Evolutionary conservation across 2,329 filamentous ascomycete species (phyloP).

Genomic region (Pseudocercospora pini-densiflorae): DNA sequence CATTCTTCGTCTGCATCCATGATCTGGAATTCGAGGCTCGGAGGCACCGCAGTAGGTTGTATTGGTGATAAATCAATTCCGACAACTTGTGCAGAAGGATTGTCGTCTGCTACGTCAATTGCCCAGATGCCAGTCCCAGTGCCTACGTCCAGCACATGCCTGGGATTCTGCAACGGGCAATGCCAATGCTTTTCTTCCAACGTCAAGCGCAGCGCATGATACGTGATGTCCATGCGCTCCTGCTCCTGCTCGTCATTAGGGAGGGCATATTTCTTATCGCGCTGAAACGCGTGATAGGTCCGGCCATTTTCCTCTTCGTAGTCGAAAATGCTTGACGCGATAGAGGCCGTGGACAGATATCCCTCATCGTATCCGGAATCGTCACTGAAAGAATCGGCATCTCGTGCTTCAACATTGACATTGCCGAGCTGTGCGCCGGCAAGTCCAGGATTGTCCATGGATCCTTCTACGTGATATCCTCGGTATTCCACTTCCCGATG

Average conservation of each 20-base stretch:
- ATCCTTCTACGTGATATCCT: constrained; percentile 1
- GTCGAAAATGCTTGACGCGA: constrained; percentile 41
- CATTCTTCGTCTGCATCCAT: constrained; percentile 29
- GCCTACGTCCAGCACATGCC: constrained; percentile 54
- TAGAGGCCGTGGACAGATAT: constrained; percentile 33
- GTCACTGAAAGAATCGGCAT: constrained; percentile 22
- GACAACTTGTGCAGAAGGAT: constrained; percentile 33
- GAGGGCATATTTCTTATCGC: constrained; percentile 32
- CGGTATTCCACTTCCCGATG: background rate
- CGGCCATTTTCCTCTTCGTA: constrained; percentile 30
- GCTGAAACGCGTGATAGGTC: constrained; percentile 36
- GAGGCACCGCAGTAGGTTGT: constrained; percentile 33
- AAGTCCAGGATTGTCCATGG: constrained; percentile 14
- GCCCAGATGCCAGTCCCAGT: constrained; percentile 47
- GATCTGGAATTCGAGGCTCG: constrained; percentile 30
- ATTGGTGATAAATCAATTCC: constrained; percentile 38
- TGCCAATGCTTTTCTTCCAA: constrained; percentile 33
- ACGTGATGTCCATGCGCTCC: constrained; percentile 37
- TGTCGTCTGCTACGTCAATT: constrained; percentile 31
- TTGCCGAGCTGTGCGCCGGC: constrained; percentile 19
- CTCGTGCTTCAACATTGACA: constrained; percentile 26
- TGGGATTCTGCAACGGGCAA: constrained; percentile 35
- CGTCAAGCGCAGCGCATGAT: constrained; percentile 29
- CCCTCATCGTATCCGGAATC: constrained; percentile 31
- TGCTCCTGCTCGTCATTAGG: constrained; percentile 37